Conservation (phyloP, 75 land plant species). For the Pinus taeda region DNA sequence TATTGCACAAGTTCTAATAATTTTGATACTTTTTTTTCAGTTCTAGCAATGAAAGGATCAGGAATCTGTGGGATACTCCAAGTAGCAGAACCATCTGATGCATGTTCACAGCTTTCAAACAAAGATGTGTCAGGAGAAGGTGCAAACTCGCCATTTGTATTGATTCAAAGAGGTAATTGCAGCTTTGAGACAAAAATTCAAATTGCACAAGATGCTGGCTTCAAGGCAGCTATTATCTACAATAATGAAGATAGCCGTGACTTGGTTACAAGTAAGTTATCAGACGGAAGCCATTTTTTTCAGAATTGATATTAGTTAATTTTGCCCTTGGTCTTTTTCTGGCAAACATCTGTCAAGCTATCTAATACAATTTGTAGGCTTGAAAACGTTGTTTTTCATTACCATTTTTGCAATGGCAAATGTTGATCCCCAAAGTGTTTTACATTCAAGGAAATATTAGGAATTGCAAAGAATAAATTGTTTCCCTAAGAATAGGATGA, state of each 20-base stretch:
- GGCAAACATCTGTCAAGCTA: neutral
- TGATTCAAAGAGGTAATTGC: constrained; percentile 40
- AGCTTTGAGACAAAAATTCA: constrained; percentile 41
- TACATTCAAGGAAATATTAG: neutral
- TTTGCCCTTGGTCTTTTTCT: neutral
- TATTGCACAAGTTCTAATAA: neutral
- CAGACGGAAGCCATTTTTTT: neutral
- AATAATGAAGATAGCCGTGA: constrained; percentile 36
- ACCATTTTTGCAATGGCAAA: neutral
- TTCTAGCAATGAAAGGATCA: neutral
- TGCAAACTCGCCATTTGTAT: constrained; percentile 17
- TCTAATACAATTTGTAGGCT: neutral
- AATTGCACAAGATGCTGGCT: constrained; percentile 47
- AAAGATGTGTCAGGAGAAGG: constrained; percentile 1
- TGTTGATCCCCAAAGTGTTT: neutral
- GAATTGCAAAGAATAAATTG: neutral
- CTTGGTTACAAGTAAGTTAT: constrained; percentile 38
- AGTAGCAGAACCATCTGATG: constrained; percentile 16
- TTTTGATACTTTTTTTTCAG: neutral
- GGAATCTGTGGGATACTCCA: constrained; percentile 15
- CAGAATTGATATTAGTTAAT: neutral
- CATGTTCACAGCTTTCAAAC: constrained; percentile 4
- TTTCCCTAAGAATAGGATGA: neutral
- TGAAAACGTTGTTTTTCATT: neutral
- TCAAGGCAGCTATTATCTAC: constrained; percentile 37